Conservation (phyloP, 148 eudicot genomes). For the Arctostaphylos glauca region DNA sequence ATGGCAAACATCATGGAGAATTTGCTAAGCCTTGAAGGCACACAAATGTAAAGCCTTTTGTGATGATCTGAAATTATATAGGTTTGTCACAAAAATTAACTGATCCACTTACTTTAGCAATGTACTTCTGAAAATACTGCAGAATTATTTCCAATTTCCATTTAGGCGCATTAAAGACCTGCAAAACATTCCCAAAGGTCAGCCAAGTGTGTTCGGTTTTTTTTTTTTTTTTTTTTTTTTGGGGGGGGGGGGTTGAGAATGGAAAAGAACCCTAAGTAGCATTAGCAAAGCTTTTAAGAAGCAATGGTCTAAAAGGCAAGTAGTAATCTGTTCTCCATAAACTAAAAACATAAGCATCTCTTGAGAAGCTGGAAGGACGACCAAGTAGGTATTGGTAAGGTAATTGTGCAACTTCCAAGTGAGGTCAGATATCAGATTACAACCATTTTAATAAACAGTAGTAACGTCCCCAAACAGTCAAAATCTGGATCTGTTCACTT, state of each 20-base stretch:
- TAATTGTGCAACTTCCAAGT: neutral
- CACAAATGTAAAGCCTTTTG: constrained; percentile 3
- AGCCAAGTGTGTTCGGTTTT: too few species aligned
- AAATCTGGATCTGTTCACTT: neutral
- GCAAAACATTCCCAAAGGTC: constrained; percentile 24
- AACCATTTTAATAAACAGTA: neutral
- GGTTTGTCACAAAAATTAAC: neutral
- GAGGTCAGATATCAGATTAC: neutral
- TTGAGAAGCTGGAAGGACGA: constrained; percentile 8
- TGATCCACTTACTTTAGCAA: constrained; percentile 56
- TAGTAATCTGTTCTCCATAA: neutral
- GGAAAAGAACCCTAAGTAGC: neutral
- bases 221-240: too few species aligned
- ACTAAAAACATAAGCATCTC: neutral
- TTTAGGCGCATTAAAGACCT: constrained; percentile 74
- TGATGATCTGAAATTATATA: neutral
- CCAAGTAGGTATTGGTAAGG: neutral
- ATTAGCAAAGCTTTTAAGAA: neutral
- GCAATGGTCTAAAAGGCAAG: constrained; percentile 6
- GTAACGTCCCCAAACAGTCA: neutral
- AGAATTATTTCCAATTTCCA: constrained; percentile 70
- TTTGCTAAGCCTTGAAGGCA: neutral
- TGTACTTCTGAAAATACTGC: constrained; percentile 72
- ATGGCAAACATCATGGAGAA: constrained; percentile 5
- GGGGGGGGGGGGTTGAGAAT: neutral